These are phyloP conservation scores for Artemisia annua DNA, from an alignment of 129 eudicot species.

Conservation along the genomic window DNA sequence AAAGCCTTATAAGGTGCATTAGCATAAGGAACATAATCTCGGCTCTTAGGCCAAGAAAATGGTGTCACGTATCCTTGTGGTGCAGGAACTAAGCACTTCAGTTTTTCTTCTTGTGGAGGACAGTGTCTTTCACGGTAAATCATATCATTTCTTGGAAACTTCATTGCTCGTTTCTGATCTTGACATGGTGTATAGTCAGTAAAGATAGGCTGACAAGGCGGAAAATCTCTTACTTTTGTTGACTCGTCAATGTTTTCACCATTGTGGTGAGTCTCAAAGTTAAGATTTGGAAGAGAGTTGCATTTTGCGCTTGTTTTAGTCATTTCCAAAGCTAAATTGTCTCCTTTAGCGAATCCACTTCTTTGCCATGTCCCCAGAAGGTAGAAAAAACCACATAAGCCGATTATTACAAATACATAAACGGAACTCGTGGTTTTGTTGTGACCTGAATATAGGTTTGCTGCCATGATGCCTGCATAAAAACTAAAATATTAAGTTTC, in stretches of 20 bases:
- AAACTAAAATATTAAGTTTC: not conserved
- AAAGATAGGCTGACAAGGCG: constrained; percentile 32
- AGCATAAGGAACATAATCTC: constrained; percentile 49
- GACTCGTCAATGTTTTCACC: constrained; percentile 10
- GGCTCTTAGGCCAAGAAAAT: constrained; percentile 57
- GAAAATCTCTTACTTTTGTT: constrained; percentile 1
- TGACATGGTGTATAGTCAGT: constrained; percentile 81
- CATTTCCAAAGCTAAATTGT: constrained; percentile 20
- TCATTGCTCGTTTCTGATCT: constrained; percentile 72
- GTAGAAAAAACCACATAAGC: constrained; percentile 32
- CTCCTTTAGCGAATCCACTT: constrained; percentile 32
- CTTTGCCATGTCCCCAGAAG: constrained; percentile 32
- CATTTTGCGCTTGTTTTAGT: constrained; percentile 15
- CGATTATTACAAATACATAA: constrained; percentile 15
- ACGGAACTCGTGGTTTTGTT: constrained; percentile 20
- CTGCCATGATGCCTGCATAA: constrained; percentile 26
- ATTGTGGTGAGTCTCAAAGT: constrained; percentile 38
- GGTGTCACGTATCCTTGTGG: constrained; percentile 58
- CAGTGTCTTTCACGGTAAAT: constrained; percentile 73
- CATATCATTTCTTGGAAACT: constrained; percentile 64
- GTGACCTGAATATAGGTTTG: constrained; percentile 27
- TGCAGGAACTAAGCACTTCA: constrained; percentile 48
- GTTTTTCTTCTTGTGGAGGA: constrained; percentile 59
- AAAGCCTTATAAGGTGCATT: constrained; percentile 59
- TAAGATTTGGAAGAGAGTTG: constrained; percentile 16